phyloP scores from a whole-genome alignment of 2,329 filamentous ascomycete genomes.

The Ceratocystis cubensis region DNA sequence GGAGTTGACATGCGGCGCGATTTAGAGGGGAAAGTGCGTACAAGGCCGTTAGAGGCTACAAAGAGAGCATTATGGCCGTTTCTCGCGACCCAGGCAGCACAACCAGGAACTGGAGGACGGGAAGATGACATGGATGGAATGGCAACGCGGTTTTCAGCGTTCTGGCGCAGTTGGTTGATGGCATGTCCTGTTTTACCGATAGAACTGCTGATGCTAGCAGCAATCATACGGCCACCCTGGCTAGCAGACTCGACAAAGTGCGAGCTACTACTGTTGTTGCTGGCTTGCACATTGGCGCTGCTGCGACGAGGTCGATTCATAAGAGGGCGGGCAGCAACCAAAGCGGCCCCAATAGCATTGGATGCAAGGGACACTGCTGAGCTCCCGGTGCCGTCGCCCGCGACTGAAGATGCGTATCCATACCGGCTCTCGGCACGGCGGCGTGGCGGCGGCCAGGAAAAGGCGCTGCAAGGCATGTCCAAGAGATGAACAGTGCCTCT shows the following conservation, averaged over 20 bases:
- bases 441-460: conserved; percentile 71
- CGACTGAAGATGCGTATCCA: conserved; percentile 26
- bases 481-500: conserved; percentile 91
- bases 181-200: conserved; percentile 59
- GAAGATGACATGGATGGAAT: conserved; percentile 42
- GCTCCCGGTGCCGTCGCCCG: conserved; percentile 36
- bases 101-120: conserved; percentile 43
- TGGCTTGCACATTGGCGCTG: conserved; percentile 13
- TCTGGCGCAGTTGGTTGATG: conserved; percentile 59
- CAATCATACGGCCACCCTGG: conserved; percentile 59
- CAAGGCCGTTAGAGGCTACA: conserved; percentile 51
- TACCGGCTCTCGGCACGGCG: conserved; percentile 37
- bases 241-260: conserved; percentile 42
- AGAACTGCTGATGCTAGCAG: conserved; percentile 61
- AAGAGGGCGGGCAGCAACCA: conserved; percentile 48
- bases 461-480: conserved; percentile 69
- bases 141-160: conserved; percentile 61
- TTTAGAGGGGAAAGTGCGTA: conserved; percentile 53
- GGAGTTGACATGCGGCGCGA: conserved; percentile 42
- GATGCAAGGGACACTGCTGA: conserved; percentile 57
- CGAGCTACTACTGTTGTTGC: conserved; percentile 9
- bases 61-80: conserved; percentile 51
- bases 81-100: conserved; percentile 53
- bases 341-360: conserved; percentile 56
- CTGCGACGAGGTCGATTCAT: conserved; percentile 38